These are phyloP conservation scores for Metrosideros polymorpha DNA, from an alignment of 441 rosid species.

Conservation along the genomic window DNA sequence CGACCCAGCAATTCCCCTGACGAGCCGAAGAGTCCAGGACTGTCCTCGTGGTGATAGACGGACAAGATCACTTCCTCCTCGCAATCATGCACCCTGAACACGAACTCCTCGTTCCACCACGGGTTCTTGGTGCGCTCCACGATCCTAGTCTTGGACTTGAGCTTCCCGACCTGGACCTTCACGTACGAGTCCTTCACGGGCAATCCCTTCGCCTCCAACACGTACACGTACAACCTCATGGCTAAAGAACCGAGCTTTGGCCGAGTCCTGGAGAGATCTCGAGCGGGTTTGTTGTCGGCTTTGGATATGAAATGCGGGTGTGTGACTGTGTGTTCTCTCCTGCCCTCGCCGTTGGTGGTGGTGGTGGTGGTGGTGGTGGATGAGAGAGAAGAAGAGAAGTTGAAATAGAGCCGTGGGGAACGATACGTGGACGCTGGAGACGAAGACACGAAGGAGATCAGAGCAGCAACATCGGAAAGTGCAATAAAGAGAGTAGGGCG, in stretches of 20 bases:
- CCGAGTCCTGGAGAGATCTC: neutral
- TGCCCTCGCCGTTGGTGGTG: neutral
- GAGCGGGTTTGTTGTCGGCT: neutral
- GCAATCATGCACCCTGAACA: constrained; percentile 27
- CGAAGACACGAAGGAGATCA: constrained; percentile 11
- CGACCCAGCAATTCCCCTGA: constrained; percentile 45
- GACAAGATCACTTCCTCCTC: constrained; percentile 49
- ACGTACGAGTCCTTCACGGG: constrained; percentile 41
- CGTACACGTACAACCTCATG: constrained; percentile 72
- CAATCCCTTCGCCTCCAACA: constrained; percentile 60
- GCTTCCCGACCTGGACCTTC: constrained; percentile 51
- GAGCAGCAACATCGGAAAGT: neutral
- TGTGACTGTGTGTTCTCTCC: too few relatives aligned
- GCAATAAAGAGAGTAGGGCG: neutral
- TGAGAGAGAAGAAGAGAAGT: neutral
- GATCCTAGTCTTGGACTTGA: constrained; percentile 51
- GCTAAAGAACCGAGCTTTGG: neutral
- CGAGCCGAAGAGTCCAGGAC: constrained; percentile 26
- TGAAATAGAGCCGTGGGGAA: neutral
- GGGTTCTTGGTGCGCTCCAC: constrained; percentile 30
- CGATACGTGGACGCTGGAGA: constrained; percentile 24
- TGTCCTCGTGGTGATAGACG: constrained; percentile 31
- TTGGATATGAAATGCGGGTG: neutral
- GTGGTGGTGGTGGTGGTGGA: neutral
- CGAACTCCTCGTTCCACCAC: constrained; percentile 78